Base-by-base conservation (phyloP, 129 eudicot species). In the Pulicaria dysenterica region DNA sequence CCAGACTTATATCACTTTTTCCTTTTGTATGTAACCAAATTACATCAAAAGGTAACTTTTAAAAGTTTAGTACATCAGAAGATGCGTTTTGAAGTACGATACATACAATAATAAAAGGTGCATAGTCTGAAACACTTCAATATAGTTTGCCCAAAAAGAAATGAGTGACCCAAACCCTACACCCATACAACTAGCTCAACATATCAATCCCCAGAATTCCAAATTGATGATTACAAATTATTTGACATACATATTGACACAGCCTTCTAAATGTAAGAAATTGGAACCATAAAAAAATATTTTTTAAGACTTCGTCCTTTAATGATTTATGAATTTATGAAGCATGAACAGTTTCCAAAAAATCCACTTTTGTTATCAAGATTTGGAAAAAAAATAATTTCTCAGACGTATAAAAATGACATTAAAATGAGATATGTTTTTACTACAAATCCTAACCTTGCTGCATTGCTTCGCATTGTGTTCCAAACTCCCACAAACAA, bases 401-500 rank as follows among this genome's bases (percentile, higher is more conserved):
- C 4, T 2, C n/a, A 7, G 40, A 12, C 16, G 39, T 56, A 64
- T 19, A 13, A 17, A 70, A 7, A 43, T 7, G 37, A 24, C 3
- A 60, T 55, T 49, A 11, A 11, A 49, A 24, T 24, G 31, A 44
- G 1, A 39, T 24, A 39, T 9, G 48, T 31, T 44, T 50, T 57
- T n/a, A 15, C 58, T 17, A 76, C 66, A 45, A 36, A 48, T 62
- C 62, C 85, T 41, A 56, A 94, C 98, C 99, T 94, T 88, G 54
- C 77, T 63, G 71, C 99, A 94, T 14, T 84, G 78, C 77, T 81
- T 94, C 39, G 73, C 99, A 85, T 84, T 83, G 47, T 94, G 99
- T 74, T 94, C 99, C 31, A 94, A 77, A 81, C 97, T 94, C 72
- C 99, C 99, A 73, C 99, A 94, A 59, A 90, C 89, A 78, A 90